Evolutionary conservation across 225 moss, liverwort and hornwort species (phyloP).

Genomic region (Lunularia cruciata): DNA sequence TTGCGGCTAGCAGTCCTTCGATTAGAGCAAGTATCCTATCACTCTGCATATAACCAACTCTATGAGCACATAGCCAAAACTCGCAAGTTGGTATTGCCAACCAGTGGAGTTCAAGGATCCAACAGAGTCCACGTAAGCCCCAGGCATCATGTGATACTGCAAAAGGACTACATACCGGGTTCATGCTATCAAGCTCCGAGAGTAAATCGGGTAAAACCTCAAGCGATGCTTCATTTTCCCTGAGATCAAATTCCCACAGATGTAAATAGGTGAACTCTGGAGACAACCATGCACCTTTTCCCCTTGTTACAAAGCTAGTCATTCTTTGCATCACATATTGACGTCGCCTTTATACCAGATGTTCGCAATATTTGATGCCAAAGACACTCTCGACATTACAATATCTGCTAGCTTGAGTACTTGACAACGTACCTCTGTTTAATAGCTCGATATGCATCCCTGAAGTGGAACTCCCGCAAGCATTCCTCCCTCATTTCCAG

Average conservation of each 20-base stretch:
- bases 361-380: too few relatives aligned
- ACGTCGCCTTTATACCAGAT: too few relatives aligned
- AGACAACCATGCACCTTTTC: too few relatives aligned
- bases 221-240: constrained; percentile 93
- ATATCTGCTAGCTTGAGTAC: background rate
- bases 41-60: constrained; percentile 29
- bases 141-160: background rate
- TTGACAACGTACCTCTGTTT: constrained; percentile 53
- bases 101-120: background rate
- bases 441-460: constrained; percentile 79
- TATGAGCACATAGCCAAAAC: constrained; percentile 3
- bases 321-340: too few relatives aligned
- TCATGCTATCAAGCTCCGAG: constrained; percentile 80
- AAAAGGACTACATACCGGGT: constrained; percentile 32
- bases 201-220: constrained; percentile 87
- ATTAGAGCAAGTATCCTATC: constrained; percentile 76
- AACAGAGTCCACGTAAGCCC: too few relatives aligned
- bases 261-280: too few relatives aligned
- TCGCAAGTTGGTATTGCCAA: background rate
- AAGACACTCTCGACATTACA: background rate
- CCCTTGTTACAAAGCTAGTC: background rate
- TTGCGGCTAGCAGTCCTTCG: constrained; percentile 93
- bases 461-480: constrained; percentile 82
- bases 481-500: constrained; percentile 98
- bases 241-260: constrained; percentile 13